Evolutionary conservation across 768 basidiomycete genomes (phyloP), one percentile per base, ranked within the genome.

Genomic region (Tricholoma flavovirens): DNA sequence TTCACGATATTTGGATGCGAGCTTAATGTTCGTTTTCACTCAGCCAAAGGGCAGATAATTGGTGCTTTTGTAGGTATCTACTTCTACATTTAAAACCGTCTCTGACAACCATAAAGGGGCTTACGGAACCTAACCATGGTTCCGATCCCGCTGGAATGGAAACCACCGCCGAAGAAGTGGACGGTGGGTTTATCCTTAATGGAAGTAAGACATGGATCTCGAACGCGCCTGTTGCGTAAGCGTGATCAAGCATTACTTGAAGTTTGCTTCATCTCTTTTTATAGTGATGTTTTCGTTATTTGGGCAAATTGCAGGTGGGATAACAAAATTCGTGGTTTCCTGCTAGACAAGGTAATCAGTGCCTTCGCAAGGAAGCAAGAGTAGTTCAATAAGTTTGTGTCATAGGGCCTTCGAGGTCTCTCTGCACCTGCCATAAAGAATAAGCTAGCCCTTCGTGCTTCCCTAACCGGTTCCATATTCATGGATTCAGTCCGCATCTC

Each of bases 141-240:
- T 98, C 95, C 2, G 96, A 98, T 64, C 95, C 95, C 14, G 87
- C 86, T n/a, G 85, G 87, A n/a, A 98, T 98, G 96, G 91, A 95
- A 65, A 97, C 96, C 1, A 86, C 81, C 24, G 96, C 93, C 10
- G 83, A 83, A 59, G 92, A 97, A 69, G 77, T 78, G 0, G 87
- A 88, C 53, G 92, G 93, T 11, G 93, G 93, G 4, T 98, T 86
- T 70, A 71, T 90, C 22, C 66, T 98, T 52, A 89, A 84, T 60
- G 96, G 96, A 51, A 89, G 89, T 71, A 98, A 98, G 77, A 98
- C 93, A 0, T 98, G 96, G 96, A 98, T 98, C 66, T 83, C 93
- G 12, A 97, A 97, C 66, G 84, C 94, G 1, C 93, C 94, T 8
- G 84, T 90, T 53, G 93, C 94, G 86, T 91, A 66, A 71, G 86